phyloP scores from a whole-genome alignment of 805 yeast species.

The Komagataella phaffii region DNA sequence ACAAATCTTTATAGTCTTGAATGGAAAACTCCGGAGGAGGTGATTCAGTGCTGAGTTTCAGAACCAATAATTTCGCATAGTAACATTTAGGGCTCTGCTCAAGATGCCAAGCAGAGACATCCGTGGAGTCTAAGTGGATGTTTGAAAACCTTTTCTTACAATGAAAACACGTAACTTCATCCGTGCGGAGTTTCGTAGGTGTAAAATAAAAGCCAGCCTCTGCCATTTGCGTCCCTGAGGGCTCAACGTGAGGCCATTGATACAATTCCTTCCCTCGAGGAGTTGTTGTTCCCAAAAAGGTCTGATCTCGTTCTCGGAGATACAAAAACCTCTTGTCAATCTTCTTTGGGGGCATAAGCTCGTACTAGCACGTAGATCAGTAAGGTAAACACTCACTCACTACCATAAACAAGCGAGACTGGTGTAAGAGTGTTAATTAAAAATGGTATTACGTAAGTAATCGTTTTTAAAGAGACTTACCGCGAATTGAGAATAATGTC shows the following conservation, averaged over 20 bases:
- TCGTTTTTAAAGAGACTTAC: neutral
- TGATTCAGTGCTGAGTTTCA: slow-evolving; percentile 3
- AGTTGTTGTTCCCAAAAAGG: neutral
- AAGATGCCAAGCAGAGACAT: slow-evolving; percentile 9
- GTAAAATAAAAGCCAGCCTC: slow-evolving; percentile 48
- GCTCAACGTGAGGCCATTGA: neutral
- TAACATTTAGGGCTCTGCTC: slow-evolving; percentile 14
- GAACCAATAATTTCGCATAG: slow-evolving; percentile 8
- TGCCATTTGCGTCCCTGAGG: slow-evolving; percentile 21
- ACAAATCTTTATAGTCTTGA: neutral
- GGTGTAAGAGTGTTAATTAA: neutral
- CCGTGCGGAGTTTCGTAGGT: slow-evolving; percentile 30
- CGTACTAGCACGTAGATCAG: neutral
- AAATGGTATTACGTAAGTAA: too few relatives aligned
- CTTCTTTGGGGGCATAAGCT: neutral
- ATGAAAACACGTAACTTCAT: slow-evolving; percentile 42
- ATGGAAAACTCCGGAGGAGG: neutral
- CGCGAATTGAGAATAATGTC: neutral
- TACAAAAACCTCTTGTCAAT: neutral
- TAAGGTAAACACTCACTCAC: neutral
- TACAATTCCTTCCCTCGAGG: neutral
- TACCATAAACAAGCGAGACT: neutral
- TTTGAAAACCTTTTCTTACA: slow-evolving; percentile 35
- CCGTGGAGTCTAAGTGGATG: slow-evolving; percentile 2
- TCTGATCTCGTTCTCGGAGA: neutral